phyloP scores from a whole-genome alignment of 805 yeast genomes.

The Teunomyces tritomae region DNA sequence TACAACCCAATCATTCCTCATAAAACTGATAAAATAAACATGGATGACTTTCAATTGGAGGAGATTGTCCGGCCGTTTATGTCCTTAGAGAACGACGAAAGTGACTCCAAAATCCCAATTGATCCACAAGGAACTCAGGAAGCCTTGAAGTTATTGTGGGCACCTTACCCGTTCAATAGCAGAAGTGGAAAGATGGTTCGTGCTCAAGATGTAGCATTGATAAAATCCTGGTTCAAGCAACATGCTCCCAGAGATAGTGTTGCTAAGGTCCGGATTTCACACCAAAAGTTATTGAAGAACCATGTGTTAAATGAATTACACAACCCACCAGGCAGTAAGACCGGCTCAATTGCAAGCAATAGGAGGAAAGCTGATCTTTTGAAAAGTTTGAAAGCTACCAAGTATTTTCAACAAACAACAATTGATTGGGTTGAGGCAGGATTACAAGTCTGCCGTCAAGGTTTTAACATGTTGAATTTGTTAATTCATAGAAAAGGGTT shows the following conservation, averaged over 20 bases:
- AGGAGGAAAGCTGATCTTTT: constrained; percentile 58
- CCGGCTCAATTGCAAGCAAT: constrained; percentile 31
- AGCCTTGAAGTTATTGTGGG: constrained; percentile 70
- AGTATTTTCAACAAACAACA: constrained; percentile 85
- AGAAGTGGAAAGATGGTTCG: constrained; percentile 70
- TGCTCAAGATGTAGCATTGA: constrained; percentile 85
- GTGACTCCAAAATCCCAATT: constrained; percentile 12
- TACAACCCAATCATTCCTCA: constrained; percentile 53
- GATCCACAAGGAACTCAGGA: constrained; percentile 43
- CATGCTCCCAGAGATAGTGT: constrained; percentile 63
- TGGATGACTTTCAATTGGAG: constrained; percentile 38
- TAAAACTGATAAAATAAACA: constrained; percentile 8
- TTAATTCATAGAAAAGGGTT: constrained; percentile 88
- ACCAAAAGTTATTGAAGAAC: constrained; percentile 82
- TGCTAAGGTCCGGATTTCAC: constrained; percentile 78
- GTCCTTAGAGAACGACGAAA: constrained; percentile 6
- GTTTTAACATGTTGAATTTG: constrained; percentile 87
- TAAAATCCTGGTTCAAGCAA: constrained; percentile 78
- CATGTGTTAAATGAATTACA: constrained; percentile 72
- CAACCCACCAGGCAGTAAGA: constrained; percentile 30
- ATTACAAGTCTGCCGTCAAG: constrained; percentile 87
- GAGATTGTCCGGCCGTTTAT: constrained; percentile 51
- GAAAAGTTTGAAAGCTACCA: constrained; percentile 68
- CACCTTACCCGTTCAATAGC: constrained; percentile 82
- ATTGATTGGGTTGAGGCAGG: constrained; percentile 99